Evolutionary conservation across 441 rosid species (phyloP), one percentile per base, ranked within the genome.

Genomic region (Erodium chrysanthum): DNA sequence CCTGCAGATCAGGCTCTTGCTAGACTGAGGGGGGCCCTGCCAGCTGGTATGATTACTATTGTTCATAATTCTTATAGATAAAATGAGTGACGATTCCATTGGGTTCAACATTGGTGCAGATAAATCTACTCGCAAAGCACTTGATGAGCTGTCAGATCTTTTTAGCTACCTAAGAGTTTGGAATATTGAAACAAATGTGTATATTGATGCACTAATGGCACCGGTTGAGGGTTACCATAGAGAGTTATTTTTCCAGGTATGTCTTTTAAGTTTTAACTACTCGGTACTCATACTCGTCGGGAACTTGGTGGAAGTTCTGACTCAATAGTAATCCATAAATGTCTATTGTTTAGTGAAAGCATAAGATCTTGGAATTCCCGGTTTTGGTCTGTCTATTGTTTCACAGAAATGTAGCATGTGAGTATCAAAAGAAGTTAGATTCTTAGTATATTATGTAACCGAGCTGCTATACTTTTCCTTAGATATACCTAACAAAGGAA

Each of bases 11-110:
- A 89, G 75, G 96, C 95, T 66, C 91, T 93, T 78, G 91, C 98
- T 74, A 86, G 98, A 66, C 75, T 93, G 78, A 84, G 96, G 78
- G 98, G 98, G 48, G 98, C 98, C 73, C 81, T 93, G 66, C 97
- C 88, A 66, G 77, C 91, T 66, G 96, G 98, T 90, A 87, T 27
- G 63, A 70, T 75, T 64, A 67, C 22, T 23, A 21, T 65, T 64
- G 12, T 42, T 67, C 31, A 0, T 44, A 77, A 7, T 60, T 68
- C 44, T 35, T 15, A 50, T 42, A 29, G 37, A 27, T 56, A 23
- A 37, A 54, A 59, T 33, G 15, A 72, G 54, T 66, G 27, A 65
- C 70, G 66, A 7, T 76, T 52, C 56, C 21, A 68, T 68, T 65
- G 21, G 12, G 27, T 68, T 29, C 72, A 66, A 23, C 58, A 35